Evolutionary conservation across 495 filamentous ascomycete species (phyloP).

Genomic region (Lophiotrema nucula): DNA sequence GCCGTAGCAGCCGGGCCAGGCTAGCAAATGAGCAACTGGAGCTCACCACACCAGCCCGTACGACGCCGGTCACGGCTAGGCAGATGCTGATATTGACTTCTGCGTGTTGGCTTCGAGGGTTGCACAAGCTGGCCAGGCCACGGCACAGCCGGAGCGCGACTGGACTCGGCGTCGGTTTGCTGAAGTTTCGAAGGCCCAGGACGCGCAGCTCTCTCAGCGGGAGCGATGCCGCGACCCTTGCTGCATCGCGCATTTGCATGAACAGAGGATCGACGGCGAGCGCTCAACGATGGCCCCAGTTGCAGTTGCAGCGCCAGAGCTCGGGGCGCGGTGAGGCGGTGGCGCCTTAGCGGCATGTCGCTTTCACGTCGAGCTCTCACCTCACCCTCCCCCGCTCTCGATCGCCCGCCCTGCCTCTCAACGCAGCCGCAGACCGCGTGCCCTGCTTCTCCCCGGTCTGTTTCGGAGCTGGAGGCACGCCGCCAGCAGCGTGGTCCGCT

Average conservation of each 20-base stretch:
- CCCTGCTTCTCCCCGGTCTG: not conserved
- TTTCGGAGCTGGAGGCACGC: not conserved
- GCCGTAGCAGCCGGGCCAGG: not conserved
- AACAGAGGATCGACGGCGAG: not conserved
- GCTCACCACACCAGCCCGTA: not conserved
- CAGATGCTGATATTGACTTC: not conserved
- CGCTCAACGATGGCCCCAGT: too few species aligned
- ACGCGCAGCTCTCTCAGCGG: not conserved
- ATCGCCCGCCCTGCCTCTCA: too few species aligned
- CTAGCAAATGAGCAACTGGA: not conserved
- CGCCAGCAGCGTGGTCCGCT: too few species aligned
- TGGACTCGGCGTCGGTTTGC: not conserved
- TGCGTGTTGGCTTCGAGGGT: not conserved
- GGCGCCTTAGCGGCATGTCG: too few species aligned
- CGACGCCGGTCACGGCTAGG: not conserved
- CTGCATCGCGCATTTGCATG: conserved; percentile 2
- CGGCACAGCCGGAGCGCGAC: not conserved
- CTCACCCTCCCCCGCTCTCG: too few species aligned
- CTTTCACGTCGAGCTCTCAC: too few species aligned
- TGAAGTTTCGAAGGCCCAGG: not conserved
- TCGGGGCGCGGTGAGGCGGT: too few species aligned
- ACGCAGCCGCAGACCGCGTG: too few species aligned
- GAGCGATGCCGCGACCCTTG: conserved; percentile 10
- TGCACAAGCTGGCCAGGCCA: not conserved
- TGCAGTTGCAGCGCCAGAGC: too few species aligned